Evolutionary conservation across 768 basidiomycete species (phyloP).

Genomic region (Cyclocybe aegerita): DNA sequence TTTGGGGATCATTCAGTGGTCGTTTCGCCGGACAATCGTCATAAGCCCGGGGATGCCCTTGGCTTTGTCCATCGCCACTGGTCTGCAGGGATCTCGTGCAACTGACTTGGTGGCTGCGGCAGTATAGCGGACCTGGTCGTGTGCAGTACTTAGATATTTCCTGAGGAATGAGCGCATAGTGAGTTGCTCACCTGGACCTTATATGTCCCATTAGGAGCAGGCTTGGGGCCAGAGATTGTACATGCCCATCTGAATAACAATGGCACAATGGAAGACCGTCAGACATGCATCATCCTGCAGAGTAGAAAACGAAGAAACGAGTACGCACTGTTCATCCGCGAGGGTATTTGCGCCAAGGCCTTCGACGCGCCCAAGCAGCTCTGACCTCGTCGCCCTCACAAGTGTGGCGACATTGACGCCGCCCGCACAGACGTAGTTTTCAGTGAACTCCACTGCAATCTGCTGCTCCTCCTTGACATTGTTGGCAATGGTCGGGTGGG

Average conservation of each 20-base stretch:
- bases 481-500: slow-evolving; percentile 35
- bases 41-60: slow-evolving; percentile 70
- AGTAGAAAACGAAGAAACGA: not conserved
- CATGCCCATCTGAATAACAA: slow-evolving; percentile 57
- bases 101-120: slow-evolving; percentile 58
- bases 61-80: slow-evolving; percentile 61
- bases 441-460: slow-evolving; percentile 29
- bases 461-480: slow-evolving; percentile 19
- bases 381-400: slow-evolving; percentile 51
- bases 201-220: slow-evolving; percentile 47
- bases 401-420: slow-evolving; percentile 63
- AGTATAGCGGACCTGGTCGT: slow-evolving; percentile 56
- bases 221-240: slow-evolving; percentile 55
- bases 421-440: slow-evolving; percentile 57
- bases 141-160: not conserved
- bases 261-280: not conserved
- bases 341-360: slow-evolving; percentile 57
- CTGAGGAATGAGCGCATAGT: not conserved
- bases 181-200: slow-evolving; percentile 54
- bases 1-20: slow-evolving; percentile 13
- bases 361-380: slow-evolving; percentile 49
- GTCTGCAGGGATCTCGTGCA: slow-evolving; percentile 54
- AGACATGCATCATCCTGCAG: not conserved
- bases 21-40: slow-evolving; percentile 58
- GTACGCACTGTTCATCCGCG: slow-evolving; percentile 67